Evolutionary conservation across 805 yeast genomes (phyloP).

Genomic region (Candida patagonica): DNA sequence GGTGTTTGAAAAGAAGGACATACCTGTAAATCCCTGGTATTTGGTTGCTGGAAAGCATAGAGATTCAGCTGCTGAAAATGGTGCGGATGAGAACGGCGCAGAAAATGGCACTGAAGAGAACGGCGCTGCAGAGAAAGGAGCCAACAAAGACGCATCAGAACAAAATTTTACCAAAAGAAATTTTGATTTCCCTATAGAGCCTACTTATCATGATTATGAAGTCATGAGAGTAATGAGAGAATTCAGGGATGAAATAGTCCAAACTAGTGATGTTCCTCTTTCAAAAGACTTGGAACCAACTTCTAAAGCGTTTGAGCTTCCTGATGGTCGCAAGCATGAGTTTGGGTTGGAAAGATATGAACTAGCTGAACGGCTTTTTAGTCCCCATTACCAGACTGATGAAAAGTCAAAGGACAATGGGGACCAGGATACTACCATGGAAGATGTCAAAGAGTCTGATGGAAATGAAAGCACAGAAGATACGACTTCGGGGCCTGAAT

Average conservation of each 20-base stretch:
- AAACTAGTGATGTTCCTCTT: constrained; percentile 35
- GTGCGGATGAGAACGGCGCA: no score
- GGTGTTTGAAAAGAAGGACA: constrained; percentile 29
- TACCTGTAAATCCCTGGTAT: constrained; percentile 39
- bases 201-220: constrained; percentile 49
- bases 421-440: constrained; percentile 12
- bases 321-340: constrained; percentile 51
- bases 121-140: constrained; percentile 28
- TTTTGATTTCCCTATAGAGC: constrained; percentile 30
- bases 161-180: constrained; percentile 26
- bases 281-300: constrained; percentile 25
- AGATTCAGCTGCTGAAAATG: no score
- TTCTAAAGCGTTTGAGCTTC: constrained; percentile 53
- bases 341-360: constrained; percentile 49
- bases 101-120: constrained; percentile 23
- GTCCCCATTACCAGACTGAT: constrained; percentile 36
- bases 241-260: constrained; percentile 35
- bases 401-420: constrained; percentile 9
- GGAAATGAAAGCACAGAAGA: constrained; percentile 7
- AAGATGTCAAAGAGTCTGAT: constrained; percentile 19
- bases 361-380: constrained; percentile 66
- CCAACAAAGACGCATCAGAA: no score
- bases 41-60: constrained; percentile 40
- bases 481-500: constrained; percentile 10
- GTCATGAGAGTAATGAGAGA: constrained; percentile 38